Evolutionary conservation across 345 rosid genomes (phyloP).

Genomic region (Salix exigua): DNA sequence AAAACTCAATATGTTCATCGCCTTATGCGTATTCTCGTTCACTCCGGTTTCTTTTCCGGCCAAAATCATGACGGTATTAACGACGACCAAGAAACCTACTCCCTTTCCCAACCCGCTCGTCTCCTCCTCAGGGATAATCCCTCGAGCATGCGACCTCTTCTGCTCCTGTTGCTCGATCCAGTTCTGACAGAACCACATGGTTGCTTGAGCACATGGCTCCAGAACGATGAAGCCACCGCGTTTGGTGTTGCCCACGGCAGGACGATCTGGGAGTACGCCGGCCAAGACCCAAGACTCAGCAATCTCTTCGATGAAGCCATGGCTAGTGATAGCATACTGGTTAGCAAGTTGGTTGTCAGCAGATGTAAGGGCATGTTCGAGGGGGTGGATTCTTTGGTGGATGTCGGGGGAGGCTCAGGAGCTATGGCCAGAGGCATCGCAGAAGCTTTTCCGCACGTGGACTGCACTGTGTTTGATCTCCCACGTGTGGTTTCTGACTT

Average conservation of each 20-base stretch:
- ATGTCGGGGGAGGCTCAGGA: slow-evolving; percentile 22
- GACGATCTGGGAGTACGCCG: not conserved
- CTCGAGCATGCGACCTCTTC: not conserved
- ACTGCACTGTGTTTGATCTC: slow-evolving; percentile 21
- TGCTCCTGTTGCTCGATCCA: not conserved
- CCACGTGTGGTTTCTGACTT: slow-evolving; percentile 19
- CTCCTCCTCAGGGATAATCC: not conserved
- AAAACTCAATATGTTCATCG: slow-evolving; percentile 22
- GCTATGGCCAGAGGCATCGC: slow-evolving; percentile 12
- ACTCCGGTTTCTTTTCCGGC: slow-evolving; percentile 33
- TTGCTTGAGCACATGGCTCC: not conserved
- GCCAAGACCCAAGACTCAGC: not conserved
- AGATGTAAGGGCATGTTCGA: slow-evolving; percentile 13
- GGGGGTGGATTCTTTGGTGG: slow-evolving; percentile 17
- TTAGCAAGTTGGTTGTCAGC: not conserved
- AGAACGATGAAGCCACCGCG: slow-evolving; percentile 7
- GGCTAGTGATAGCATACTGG: slow-evolving; percentile 12
- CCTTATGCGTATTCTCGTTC: slow-evolving; percentile 34
- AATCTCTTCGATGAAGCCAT: slow-evolving; percentile 3
- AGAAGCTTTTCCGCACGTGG: slow-evolving; percentile 5
- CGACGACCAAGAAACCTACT: slow-evolving; percentile 1
- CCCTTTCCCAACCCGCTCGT: not conserved
- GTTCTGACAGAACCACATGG: not conserved
- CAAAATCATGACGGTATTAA: no score
- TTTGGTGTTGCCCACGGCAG: not conserved